These are phyloP conservation scores for Talaromyces amestolkiae DNA, from an alignment of 2,329 filamentous ascomycete species.

Conservation along the genomic window DNA sequence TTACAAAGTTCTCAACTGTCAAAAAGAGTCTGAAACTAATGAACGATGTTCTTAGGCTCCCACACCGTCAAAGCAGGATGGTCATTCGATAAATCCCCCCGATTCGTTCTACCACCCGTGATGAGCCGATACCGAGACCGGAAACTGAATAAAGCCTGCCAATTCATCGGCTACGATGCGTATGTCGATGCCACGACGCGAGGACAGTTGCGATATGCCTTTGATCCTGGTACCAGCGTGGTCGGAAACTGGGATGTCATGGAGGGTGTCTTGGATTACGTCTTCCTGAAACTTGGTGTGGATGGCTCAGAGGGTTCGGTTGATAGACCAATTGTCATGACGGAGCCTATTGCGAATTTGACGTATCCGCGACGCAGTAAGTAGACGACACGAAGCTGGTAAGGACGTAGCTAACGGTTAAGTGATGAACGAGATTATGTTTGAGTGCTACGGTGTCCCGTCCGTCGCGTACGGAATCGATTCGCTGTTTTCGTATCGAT, in stretches of 20 bases:
- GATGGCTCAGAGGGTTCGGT: slow-evolving; percentile 70
- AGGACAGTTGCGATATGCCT: slow-evolving; percentile 85
- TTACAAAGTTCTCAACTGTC: no score
- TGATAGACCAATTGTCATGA: slow-evolving; percentile 88
- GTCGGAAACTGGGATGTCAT: slow-evolving; percentile 98
- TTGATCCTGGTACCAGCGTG: slow-evolving; percentile 85
- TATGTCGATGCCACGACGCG: slow-evolving; percentile 91
- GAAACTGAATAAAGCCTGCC: slow-evolving; percentile 86
- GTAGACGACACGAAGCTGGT: slow-evolving; percentile 31
- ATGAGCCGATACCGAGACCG: slow-evolving; percentile 95
- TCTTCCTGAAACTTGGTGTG: slow-evolving; percentile 89
- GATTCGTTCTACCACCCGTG: slow-evolving; percentile 78
- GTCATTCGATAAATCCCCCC: slow-evolving; percentile 85
- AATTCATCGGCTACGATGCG: slow-evolving; percentile 87
- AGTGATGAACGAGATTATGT: slow-evolving; percentile 97
- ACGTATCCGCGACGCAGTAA: slow-evolving; percentile 83
- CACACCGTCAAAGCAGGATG: slow-evolving; percentile 88
- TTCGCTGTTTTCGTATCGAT: slow-evolving; percentile 89
- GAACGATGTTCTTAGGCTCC: slow-evolving; percentile 60
- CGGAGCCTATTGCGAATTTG: slow-evolving; percentile 88
- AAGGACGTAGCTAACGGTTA: slow-evolving; percentile 8
- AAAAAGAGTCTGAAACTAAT: slow-evolving; percentile 15
- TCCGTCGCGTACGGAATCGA: slow-evolving; percentile 93
- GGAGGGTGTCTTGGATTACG: slow-evolving; percentile 90
- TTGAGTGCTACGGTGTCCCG: slow-evolving; percentile 90